Conservation (phyloP, 257 asterid species). For the Solanum paucissectum region DNA sequence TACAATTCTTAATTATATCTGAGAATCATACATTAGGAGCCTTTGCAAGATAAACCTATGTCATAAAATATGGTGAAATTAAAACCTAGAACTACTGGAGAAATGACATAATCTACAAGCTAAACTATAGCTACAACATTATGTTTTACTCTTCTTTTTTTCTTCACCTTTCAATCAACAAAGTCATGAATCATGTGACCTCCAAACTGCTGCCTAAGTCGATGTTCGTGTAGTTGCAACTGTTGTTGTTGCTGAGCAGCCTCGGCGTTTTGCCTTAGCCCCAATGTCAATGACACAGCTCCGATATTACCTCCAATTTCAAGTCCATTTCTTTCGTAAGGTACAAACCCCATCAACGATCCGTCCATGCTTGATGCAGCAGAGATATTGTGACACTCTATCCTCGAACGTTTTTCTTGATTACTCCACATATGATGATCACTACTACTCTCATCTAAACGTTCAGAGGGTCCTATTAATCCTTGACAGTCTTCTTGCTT, state of each 20-base stretch:
- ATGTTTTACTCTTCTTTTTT: not conserved
- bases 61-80: not conserved
- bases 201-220: conserved; percentile 22
- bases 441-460: not conserved
- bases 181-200: conserved; percentile 18
- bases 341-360: conserved; percentile 36
- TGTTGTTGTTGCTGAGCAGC: conserved; percentile 23
- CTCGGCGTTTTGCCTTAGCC: conserved; percentile 55
- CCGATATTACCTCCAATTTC: conserved; percentile 48
- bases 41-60: not conserved
- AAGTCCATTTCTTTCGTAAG: conserved; percentile 26
- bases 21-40: not conserved
- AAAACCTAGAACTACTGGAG: not conserved
- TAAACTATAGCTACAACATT: not conserved
- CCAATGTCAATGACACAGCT: conserved; percentile 60
- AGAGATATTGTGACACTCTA: conserved; percentile 23
- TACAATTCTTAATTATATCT: not conserved
- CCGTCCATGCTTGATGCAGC: conserved; percentile 17
- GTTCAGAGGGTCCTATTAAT: conserved; percentile 1
- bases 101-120: not conserved
- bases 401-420: conserved; percentile 45
- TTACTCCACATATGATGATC: conserved; percentile 32
- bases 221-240: conserved; percentile 15
- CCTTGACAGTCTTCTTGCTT: conserved; percentile 18
- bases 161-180: conserved; percentile 8